Evolutionary conservation across 2,329 filamentous ascomycete genomes (phyloP).

Genomic region (Trichoderma sp.): DNA sequence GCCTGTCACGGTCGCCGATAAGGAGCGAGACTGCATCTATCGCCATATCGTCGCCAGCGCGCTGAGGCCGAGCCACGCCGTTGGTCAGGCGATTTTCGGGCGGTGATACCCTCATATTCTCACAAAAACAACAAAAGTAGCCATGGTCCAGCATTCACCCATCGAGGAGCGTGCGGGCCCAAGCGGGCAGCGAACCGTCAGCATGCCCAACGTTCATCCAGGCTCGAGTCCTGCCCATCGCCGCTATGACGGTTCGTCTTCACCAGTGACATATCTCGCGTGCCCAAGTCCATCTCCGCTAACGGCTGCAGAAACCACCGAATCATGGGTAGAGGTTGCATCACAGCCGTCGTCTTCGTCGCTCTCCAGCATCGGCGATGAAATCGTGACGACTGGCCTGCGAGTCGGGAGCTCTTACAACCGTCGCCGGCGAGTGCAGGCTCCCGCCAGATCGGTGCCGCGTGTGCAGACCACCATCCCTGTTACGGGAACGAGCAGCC

Average conservation of each 20-base stretch:
- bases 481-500: slow-evolving; percentile 66
- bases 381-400: slow-evolving; percentile 88
- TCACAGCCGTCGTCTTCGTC: slow-evolving; percentile 94
- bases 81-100: neutral
- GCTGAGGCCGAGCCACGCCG: neutral
- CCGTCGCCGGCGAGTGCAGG: slow-evolving; percentile 57
- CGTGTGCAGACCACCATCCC: slow-evolving; percentile 48
- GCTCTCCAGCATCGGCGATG: slow-evolving; percentile 79
- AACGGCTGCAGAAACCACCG: slow-evolving; percentile 64
- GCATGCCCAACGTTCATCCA: slow-evolving; percentile 14
- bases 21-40: slow-evolving; percentile 20
- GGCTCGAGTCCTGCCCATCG: slow-evolving; percentile 34
- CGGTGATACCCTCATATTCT: neutral
- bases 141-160: slow-evolving; percentile 15
- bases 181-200: slow-evolving; percentile 18
- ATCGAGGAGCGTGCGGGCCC: slow-evolving; percentile 14
- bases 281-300: slow-evolving; percentile 21
- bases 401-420: slow-evolving; percentile 69
- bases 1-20: slow-evolving; percentile 24
- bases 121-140: neutral
- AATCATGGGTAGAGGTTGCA: slow-evolving; percentile 94
- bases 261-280: neutral
- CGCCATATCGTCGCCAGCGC: slow-evolving; percentile 11
- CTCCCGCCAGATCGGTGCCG: slow-evolving; percentile 39
- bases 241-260: slow-evolving; percentile 43